Evolutionary conservation across 2,329 filamentous ascomycete genomes (phyloP).

Genomic region (Botrytis aclada): DNA sequence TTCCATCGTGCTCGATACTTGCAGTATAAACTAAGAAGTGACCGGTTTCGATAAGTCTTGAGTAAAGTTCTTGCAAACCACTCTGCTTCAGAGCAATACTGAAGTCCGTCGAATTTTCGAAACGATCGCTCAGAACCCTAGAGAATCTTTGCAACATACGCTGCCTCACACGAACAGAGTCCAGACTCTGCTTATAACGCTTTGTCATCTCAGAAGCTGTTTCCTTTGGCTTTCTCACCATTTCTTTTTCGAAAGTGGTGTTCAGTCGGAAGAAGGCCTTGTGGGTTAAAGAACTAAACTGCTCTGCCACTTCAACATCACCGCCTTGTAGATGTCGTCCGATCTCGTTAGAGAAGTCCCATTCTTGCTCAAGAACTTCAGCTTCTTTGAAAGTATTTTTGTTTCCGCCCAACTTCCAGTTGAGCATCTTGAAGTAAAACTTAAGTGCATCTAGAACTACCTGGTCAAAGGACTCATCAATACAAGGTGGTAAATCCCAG

Average conservation of each 20-base stretch:
- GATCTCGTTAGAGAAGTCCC: conserved; percentile 94
- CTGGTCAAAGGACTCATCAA: conserved; percentile 92
- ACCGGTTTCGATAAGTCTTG: conserved; percentile 74
- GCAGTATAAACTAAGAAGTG: conserved; percentile 83
- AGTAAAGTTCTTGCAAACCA: conserved; percentile 71
- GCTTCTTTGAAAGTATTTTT: conserved; percentile 99
- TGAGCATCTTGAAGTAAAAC: conserved; percentile 98
- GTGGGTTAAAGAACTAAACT: conserved; percentile 90
- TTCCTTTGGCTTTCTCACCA: conserved; percentile 81
- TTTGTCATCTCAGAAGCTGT: conserved; percentile 88
- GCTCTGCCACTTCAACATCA: conserved; percentile 94
- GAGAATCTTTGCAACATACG: conserved; percentile 96
- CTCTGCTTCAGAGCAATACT: conserved; percentile 73
- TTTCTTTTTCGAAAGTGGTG: conserved; percentile 85
- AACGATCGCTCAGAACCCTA: conserved; percentile 83
- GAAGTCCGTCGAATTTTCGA: conserved; percentile 95
- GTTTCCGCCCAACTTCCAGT: conserved; percentile 95
- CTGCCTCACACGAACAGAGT: conserved; percentile 93
- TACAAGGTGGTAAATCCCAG: conserved; percentile 93
- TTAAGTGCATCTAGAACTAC: conserved; percentile 90
- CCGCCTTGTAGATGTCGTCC: conserved; percentile 88
- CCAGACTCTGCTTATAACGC: conserved; percentile 90
- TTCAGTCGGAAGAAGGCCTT: conserved; percentile 88
- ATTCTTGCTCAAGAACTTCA: conserved; percentile 94
- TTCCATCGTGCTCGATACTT: conserved; percentile 67